Conservation (phyloP, 2,329 filamentous ascomycete species). For the Neofusicoccum umdonicola region DNA sequence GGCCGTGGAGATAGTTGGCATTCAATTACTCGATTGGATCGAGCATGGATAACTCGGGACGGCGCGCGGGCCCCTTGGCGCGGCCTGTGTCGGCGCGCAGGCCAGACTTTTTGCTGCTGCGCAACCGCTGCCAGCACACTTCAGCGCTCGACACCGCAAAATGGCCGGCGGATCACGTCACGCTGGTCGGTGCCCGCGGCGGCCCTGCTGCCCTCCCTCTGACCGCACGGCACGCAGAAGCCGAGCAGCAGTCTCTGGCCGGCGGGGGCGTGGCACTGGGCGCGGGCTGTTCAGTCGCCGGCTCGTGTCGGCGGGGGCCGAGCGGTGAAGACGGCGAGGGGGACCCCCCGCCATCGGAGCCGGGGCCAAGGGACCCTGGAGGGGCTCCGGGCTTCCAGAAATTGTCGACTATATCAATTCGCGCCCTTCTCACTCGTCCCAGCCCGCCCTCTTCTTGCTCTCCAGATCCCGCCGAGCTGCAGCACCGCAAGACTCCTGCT, state of each 20-base stretch:
- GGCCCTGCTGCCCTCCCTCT: not conserved
- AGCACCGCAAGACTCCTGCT: not conserved
- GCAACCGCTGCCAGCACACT: not conserved
- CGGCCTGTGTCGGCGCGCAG: not conserved
- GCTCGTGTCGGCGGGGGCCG: slow-evolving; percentile 1
- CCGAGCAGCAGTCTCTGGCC: not conserved
- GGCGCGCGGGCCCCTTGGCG: slow-evolving; percentile 4
- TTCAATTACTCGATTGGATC: slow-evolving; percentile 10
- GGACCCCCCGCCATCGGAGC: slow-evolving; percentile 1
- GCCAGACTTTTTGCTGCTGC: not conserved
- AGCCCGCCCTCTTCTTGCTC: not conserved
- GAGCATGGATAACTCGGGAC: slow-evolving; percentile 3
- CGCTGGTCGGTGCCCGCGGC: not conserved
- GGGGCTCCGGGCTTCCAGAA: not conserved
- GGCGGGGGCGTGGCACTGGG: not conserved
- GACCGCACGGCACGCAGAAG: slow-evolving; percentile 9
- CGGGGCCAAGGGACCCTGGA: not conserved
- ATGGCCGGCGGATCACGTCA: not conserved
- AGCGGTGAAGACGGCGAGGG: not conserved
- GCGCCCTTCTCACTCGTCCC: not conserved
- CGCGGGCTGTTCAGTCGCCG: not conserved
- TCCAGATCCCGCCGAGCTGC: not conserved
- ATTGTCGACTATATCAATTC: not conserved
- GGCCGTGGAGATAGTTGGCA: not conserved
- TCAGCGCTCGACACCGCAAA: slow-evolving; percentile 6